Percentiles rank a stretch among this genome's conserved stretches.
Conservation (phyloP, 805 yeast genomes). For the Lipomyces anomalus region DNA sequence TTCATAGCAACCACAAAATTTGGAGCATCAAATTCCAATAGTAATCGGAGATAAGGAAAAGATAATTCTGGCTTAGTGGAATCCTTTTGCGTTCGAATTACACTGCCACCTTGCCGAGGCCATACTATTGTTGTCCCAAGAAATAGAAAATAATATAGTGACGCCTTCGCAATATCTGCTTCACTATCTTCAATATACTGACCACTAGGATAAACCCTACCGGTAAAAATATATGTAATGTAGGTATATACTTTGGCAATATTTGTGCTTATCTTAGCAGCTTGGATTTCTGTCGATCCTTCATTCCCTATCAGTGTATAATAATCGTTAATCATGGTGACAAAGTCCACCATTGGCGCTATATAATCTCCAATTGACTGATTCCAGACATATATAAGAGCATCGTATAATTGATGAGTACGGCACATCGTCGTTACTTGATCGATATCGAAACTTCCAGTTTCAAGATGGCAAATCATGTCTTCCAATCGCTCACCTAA, state of each 20-base stretch:
- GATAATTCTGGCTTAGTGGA: conserved; percentile 40
- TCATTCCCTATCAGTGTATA: conserved; percentile 9
- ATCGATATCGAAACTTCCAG: conserved; percentile 69
- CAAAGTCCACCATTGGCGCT: conserved; percentile 62
- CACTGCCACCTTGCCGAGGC: conserved; percentile 39
- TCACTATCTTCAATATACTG: conserved; percentile 37
- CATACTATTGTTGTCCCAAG: conserved; percentile 44
- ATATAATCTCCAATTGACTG: conserved; percentile 60
- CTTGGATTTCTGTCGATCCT: conserved; percentile 15
- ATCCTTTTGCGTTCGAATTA: conserved; percentile 34
- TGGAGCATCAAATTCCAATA: conserved; percentile 53
- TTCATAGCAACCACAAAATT: conserved; percentile 62
- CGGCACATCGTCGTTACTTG: conserved; percentile 60
- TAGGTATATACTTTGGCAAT: conserved; percentile 48
- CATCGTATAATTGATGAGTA: conserved; percentile 51
- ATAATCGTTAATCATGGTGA: conserved; percentile 31
- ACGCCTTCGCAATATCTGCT: conserved; percentile 42
- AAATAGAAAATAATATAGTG: conserved; percentile 54
- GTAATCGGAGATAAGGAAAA: conserved; percentile 62
- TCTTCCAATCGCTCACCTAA: conserved; percentile 54
- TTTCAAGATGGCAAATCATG: conserved; percentile 62
- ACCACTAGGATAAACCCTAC: conserved; percentile 76
- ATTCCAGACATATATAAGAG: conserved; percentile 68
- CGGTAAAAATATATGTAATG: conserved; percentile 63
- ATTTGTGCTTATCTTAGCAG: conserved; percentile 4